These are phyloP conservation scores for Xanthoconium purpureum DNA, from an alignment of 768 basidiomycete species.

Conservation along the genomic window DNA sequence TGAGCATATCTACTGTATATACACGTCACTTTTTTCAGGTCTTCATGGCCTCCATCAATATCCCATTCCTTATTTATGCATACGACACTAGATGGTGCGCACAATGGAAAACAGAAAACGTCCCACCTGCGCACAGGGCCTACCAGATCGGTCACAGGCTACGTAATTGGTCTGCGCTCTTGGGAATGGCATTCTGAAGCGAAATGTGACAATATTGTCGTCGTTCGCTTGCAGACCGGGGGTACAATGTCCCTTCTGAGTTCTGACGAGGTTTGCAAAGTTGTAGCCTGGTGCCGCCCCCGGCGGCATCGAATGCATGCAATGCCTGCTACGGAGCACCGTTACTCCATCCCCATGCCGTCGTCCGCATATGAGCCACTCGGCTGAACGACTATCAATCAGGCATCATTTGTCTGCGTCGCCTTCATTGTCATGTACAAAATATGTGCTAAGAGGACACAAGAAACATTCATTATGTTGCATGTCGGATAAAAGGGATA, in stretches of 20 bases:
- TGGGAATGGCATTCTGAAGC: constrained; percentile 34
- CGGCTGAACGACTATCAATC: no score
- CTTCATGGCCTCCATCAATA: no score
- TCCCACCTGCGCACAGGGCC: no score
- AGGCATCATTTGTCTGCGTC: constrained; percentile 4
- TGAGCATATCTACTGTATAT: no score
- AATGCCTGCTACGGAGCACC: constrained; percentile 35
- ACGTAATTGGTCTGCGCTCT: no score
- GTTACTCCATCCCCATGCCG: no score
- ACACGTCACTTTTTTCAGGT: no score
- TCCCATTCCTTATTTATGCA: no score
- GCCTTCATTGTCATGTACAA: constrained; percentile 6
- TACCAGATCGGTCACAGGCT: no score
- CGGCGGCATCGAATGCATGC: constrained; percentile 39
- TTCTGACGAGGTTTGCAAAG: constrained; percentile 49
- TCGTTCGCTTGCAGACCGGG: constrained; percentile 23
- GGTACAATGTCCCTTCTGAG: constrained; percentile 49
- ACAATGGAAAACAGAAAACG: no score
- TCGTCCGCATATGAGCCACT: no score
- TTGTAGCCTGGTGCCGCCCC: constrained; percentile 28
- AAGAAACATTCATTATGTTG: background rate
- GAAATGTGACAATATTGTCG: constrained; percentile 45
- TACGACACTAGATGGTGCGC: no score
- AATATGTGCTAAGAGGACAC: background rate
- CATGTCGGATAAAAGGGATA: background rate